phyloP scores from a whole-genome alignment of 1,284 basidiomycete species.

The Ceratobasidium sp. region DNA sequence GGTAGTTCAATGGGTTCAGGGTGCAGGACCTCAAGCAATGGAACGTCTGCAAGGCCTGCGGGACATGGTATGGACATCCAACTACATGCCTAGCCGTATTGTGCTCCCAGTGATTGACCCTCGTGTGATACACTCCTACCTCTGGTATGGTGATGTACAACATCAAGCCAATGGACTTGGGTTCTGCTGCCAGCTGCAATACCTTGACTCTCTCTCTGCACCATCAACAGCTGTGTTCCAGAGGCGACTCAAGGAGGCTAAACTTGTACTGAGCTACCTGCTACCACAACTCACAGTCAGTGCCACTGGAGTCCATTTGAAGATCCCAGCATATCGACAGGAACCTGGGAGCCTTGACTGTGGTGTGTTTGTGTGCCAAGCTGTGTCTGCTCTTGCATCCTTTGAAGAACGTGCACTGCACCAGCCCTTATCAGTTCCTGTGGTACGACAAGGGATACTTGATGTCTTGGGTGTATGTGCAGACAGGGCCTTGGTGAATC shows the following conservation, averaged over 20 bases:
- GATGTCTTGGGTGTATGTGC: neutral
- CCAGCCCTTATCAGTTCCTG: neutral
- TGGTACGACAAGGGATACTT: neutral
- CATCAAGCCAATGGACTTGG: neutral
- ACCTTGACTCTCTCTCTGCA: neutral
- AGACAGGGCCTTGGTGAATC: neutral
- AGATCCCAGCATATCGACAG: neutral
- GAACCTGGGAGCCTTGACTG: neutral
- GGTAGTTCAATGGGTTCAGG: neutral
- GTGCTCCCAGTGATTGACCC: neutral
- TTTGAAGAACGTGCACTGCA: neutral
- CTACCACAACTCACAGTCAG: neutral
- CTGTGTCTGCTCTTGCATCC: neutral
- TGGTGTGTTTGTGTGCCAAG: neutral
- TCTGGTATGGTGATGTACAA: neutral
- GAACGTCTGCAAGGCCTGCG: neutral
- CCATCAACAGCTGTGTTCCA: neutral
- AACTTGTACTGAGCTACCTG: neutral
- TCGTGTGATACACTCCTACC: neutral
- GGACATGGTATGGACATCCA: neutral
- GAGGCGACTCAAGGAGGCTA: neutral
- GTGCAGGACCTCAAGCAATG: neutral
- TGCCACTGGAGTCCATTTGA: neutral
- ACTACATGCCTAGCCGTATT: neutral
- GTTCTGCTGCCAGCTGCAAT: neutral